Evolutionary conservation across 768 basidiomycete species (phyloP), one percentile per base, ranked within the genome.

Genomic region (Neoboletus brunneissimus): DNA sequence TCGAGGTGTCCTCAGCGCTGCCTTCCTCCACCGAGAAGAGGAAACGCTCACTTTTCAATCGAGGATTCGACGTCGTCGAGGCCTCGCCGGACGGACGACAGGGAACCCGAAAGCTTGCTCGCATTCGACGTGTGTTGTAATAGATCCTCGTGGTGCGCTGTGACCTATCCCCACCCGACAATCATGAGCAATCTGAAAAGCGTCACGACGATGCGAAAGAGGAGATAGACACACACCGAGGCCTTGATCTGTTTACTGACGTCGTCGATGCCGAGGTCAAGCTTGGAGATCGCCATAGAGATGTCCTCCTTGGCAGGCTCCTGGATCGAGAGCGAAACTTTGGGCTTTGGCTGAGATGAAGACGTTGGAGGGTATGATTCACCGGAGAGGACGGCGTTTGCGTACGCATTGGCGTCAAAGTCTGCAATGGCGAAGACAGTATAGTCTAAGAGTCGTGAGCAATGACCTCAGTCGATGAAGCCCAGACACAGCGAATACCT

Each of bases 341-440:
- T 66, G 35, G 48, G 48, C 44, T 63, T 72, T 55, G 27, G 63
- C 53, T 29, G 68, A 8, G 22, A 53, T 0, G 63, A 72, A 73
- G 70, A 66, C 55, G 72, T 74, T 49, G 79, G 71, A 13, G 85
- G 81, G 68, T 95, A 92, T 0, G 84, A 68, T 62, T 94, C 88
- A 25, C 91, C 89, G 5, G 94, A 88, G 23, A 98, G 80, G 52
- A 96, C 82, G 16, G 91, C 86, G 70, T 94, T 94, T 3, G 95
- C 95, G 69, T 95, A 97, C 41, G 89, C 88, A 66, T 91, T 89
- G 16, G 91, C 80, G 68, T 96, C 88, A 70, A 98, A 98, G 34
- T 85, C 79, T 2, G 84, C 70, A 41, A 74, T 79, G 29, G 89
- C 78, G 66, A 97, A 98, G 45, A 87, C 80, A 16, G 85, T 68